Base-by-base conservation (phyloP, 73 alveolate genomes). In the Stentor coeruleus region DNA sequence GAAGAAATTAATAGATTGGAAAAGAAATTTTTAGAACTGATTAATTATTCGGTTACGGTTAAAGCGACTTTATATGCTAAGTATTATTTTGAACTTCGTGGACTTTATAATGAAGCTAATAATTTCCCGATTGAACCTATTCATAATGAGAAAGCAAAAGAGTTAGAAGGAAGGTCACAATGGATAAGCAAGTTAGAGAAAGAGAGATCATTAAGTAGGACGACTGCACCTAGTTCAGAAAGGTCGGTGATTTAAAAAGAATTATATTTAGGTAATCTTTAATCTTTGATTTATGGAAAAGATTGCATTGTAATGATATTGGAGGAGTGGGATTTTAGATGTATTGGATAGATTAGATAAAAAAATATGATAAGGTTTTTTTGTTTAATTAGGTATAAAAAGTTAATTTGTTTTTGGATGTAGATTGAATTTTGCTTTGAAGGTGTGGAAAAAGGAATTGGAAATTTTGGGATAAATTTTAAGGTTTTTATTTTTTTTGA, bases 1-100 rank as follows among this genome's bases (percentile, higher is more conserved):
- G 94, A 96, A 81, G 98, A 97, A 91, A 91, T 97, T 59, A 97
- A 97, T 90, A 88, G 86, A 59, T 88, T 97, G 35, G 99, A 97
- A 91, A 91, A 94, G 87, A 96, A 96, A 74, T 95, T 96, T 93
- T 89, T 97, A 77, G 99, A 96, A 92, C 88, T 97, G 15, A 89
- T 96, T 80, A 93, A 96, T 76, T 93, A 90, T 91, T 82, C 90
- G 59, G 99, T 94, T 39, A 93, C 96, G 35, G 99, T 97, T 74
- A 97, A 97, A 86, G 91, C 97, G 38, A 81, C 95, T 30, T 87
- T 96, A 72, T 97, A 97, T 82, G 98, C 99, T 38, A 97, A 97
- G 92, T 97, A 97, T 87, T 97, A 97, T 89, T 94, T 94, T 89
- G 99, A 97, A 82, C 90, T 97, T 42, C 90, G 99, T 90, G 98